These are phyloP conservation scores for Tulasnella sp. DNA, from an alignment of 768 basidiomycete genomes.

Conservation along the genomic window DNA sequence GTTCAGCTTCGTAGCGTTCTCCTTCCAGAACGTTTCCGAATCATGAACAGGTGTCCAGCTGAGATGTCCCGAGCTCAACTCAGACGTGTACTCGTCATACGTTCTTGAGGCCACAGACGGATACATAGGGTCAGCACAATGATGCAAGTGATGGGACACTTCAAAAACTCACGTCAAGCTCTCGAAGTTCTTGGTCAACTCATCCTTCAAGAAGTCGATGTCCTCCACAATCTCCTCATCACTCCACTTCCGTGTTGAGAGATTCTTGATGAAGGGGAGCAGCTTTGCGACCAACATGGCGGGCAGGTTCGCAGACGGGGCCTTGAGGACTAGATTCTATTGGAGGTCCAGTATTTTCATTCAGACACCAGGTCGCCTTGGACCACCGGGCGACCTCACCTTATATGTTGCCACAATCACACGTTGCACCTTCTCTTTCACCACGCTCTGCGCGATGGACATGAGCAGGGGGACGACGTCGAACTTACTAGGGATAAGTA, in stretches of 20 bases:
- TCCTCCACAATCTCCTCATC: constrained; percentile 95
- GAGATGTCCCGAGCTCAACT: constrained; percentile 78
- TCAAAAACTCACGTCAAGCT: constrained; percentile 65
- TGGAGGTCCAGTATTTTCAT: not conserved
- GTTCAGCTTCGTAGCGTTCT: constrained; percentile 79
- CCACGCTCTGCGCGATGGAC: constrained; percentile 74
- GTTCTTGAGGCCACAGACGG: constrained; percentile 42
- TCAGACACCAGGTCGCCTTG: not conserved
- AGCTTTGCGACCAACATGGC: constrained; percentile 85
- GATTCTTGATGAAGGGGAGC: constrained; percentile 76
- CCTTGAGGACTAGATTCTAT: constrained; percentile 86
- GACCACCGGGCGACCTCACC: constrained; percentile 32
- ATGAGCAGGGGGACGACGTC: constrained; percentile 80
- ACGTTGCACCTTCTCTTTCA: constrained; percentile 95
- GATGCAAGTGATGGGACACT: not conserved
- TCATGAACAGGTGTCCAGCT: constrained; percentile 96
- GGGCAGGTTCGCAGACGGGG: constrained; percentile 78
- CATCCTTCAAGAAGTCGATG: constrained; percentile 74
- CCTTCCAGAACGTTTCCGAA: constrained; percentile 96
- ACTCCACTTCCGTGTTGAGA: constrained; percentile 76
- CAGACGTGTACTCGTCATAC: constrained; percentile 91
- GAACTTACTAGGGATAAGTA: constrained; percentile 50
- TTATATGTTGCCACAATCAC: constrained; percentile 87
- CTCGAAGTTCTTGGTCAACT: constrained; percentile 74
- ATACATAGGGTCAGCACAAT: not conserved